Percentiles rank a stretch among this genome's conserved stretches.
Conservation (phyloP, 495 filamentous ascomycete species). For the Penicillium nucicola region DNA sequence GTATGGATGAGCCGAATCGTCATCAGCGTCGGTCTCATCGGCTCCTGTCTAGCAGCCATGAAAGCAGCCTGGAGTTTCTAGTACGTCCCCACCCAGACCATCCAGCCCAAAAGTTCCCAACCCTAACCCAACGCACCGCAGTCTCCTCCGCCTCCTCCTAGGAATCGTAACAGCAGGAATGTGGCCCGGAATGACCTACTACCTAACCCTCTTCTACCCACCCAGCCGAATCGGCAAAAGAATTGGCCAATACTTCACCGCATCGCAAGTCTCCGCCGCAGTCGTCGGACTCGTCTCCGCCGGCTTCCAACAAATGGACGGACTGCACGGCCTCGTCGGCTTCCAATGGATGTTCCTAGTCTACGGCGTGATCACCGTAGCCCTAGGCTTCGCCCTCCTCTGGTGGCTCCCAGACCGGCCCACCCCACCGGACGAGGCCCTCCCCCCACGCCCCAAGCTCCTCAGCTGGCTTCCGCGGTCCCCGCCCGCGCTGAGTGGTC, state of each 20-base stretch:
- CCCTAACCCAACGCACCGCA: conserved; percentile 26
- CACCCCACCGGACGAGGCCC: conserved; percentile 56
- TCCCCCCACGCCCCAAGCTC: conserved; percentile 36
- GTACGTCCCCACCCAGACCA: conserved; percentile 38
- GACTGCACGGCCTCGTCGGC: conserved; percentile 68
- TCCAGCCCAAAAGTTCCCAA: neutral
- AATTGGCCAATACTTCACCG: conserved; percentile 87
- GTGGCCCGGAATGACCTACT: conserved; percentile 96
- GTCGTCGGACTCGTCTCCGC: conserved; percentile 88
- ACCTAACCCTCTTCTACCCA: conserved; percentile 88
- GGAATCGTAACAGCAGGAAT: conserved; percentile 88
- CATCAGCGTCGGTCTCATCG: conserved; percentile 79
- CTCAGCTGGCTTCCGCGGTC: conserved; percentile 60
- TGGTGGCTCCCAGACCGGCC: conserved; percentile 93
- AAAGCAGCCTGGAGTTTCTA: conserved; percentile 82
- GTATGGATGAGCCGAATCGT: conserved; percentile 95
- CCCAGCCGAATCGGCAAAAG: conserved; percentile 81
- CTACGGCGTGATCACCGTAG: conserved; percentile 71
- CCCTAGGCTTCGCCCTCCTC: conserved; percentile 67
- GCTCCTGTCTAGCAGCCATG: conserved; percentile 77
- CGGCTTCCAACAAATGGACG: conserved; percentile 90
- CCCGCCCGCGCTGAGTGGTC: conserved; percentile 67
- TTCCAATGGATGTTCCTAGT: conserved; percentile 96
- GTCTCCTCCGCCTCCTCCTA: conserved; percentile 77
- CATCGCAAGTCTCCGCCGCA: conserved; percentile 82